A percentile compares a stretch with the other conserved stretches of the same genome.
These are phyloP conservation scores for Passiflora organensis DNA, from an alignment of 345 rosid genomes.

Conservation along the genomic window DNA sequence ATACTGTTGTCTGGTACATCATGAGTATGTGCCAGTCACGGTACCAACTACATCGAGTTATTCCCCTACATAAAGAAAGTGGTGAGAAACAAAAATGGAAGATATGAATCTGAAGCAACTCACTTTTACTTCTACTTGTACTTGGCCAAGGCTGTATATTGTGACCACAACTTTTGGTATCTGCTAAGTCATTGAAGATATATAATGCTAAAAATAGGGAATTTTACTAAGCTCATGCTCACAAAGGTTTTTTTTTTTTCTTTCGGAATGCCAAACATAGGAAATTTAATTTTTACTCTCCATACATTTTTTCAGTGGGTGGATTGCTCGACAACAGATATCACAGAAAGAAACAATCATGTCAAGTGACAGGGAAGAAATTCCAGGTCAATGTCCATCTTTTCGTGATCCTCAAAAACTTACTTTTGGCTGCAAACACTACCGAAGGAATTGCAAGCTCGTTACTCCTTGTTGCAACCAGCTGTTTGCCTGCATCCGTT, in stretches of 20 bases:
- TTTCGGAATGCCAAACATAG: too few species aligned
- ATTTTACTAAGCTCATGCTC: too few species aligned
- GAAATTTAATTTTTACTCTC: slow-evolving; percentile 24
- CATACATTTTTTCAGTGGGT: slow-evolving; percentile 56
- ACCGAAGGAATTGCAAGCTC: slow-evolving; percentile 74
- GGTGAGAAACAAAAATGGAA: too few species aligned
- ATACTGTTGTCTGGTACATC: not conserved
- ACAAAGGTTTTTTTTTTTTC: too few species aligned
- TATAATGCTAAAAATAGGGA: too few species aligned
- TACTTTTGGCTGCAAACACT: slow-evolving; percentile 70
- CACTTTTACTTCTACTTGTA: not conserved
- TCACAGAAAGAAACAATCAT: slow-evolving; percentile 20
- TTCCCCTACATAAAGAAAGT: too few species aligned
- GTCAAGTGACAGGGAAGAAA: slow-evolving; percentile 31
- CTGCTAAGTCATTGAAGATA: too few species aligned
- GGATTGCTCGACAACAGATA: slow-evolving; percentile 51
- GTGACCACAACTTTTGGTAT: too few species aligned
- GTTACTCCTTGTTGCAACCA: slow-evolving; percentile 59
- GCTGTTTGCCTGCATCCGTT: slow-evolving; percentile 63
- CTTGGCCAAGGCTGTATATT: not conserved
- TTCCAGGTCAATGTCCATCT: slow-evolving; percentile 56
- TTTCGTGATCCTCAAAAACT: slow-evolving; percentile 38
- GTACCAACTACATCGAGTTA: too few species aligned
- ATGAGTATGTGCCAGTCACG: too few species aligned
- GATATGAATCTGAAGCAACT: too few species aligned